Evolutionary conservation across 495 filamentous ascomycete species (phyloP), one percentile per base, ranked within the genome.

Genomic region (Friedmanniomyces endolithicus): DNA sequence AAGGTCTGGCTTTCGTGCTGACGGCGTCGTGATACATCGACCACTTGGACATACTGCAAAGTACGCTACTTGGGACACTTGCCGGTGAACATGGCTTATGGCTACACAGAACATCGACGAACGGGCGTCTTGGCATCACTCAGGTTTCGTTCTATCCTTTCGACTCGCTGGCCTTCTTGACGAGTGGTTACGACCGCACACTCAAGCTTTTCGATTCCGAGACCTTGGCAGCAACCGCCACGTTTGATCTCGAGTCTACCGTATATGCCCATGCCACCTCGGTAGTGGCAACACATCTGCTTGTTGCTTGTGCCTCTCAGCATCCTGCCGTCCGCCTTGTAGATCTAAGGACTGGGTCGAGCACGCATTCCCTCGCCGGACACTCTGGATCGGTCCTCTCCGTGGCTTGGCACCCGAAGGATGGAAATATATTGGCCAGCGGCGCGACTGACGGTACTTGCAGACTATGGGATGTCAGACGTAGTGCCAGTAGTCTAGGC

Each of bases 71-170:
- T 46, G 27, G 9, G 27, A 31, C 27, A 31, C 27, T 9, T 4
- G 27, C 4, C 3, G 27, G 27, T 9, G 27, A 31, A 9, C 27
- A 31, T 31, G 9, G 27, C 27, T 31, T 9, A 31, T 31, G 27
- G 27, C 27, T 31, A 31, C 27, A 9, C 27, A 49, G 41, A 53
- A 55, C 55, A 52, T 57, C 56, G 1, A 55, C 52, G 11, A 55
- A 44, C 2, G 55, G 55, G 35, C 85, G 78, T 46, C 86, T 83
- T 60, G 84, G 87, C 48, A 83, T 95, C 50, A 94, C 89, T 1
- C 83, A 88, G 34, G 69, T 95, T 37, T 86, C 78, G 1, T 94
- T 94, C 70, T 95, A 92, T 63, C 88, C 90, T 2, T 92, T 92
- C 61, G 90, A 90, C 71, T 70, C 83, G 55, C 68, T 78, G 58